These are phyloP conservation scores for Conidiobolus incongruus DNA, from an alignment of 371 early-diverging fungal species.

Conservation along the genomic window DNA sequence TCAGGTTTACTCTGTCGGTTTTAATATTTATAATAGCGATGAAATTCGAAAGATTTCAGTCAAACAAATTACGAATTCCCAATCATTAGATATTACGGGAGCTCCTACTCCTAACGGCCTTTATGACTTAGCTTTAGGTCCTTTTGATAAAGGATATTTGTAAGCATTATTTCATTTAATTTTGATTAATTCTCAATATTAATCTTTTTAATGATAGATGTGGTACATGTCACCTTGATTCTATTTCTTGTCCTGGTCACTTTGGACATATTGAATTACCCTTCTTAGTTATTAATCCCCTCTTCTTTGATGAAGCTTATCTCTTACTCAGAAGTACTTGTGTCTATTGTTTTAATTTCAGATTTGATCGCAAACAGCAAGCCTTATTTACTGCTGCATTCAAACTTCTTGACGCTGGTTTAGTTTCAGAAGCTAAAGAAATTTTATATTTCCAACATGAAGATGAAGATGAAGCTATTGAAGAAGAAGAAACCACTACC, in stretches of 20 bases:
- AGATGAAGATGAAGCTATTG: conserved; percentile 31
- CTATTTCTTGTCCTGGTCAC: conserved; percentile 89
- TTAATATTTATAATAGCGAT: conserved; percentile 77
- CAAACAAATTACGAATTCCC: conserved; percentile 73
- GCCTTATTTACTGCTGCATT: not conserved
- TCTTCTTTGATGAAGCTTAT: conserved; percentile 75
- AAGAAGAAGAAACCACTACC: conserved; percentile 12
- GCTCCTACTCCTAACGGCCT: conserved; percentile 87
- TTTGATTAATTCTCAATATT: not conserved
- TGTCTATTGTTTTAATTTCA: conserved; percentile 75
- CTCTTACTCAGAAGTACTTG: conserved; percentile 74
- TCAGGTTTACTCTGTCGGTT: conserved; percentile 45
- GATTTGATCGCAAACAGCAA: conserved; percentile 19
- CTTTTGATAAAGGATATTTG: conserved; percentile 49
- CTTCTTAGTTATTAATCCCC: conserved; percentile 87
- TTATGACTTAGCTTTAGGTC: conserved; percentile 94
- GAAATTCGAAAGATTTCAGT: conserved; percentile 89
- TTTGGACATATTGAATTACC: conserved; percentile 99
- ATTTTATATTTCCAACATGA: too few relatives aligned
- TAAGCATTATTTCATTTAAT: conserved; percentile 16
- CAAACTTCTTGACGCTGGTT: conserved; percentile 42
- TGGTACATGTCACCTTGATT: conserved; percentile 64
- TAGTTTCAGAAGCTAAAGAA: conserved; percentile 59
- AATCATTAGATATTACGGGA: conserved; percentile 75
- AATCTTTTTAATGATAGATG: conserved; percentile 35